Evolutionary conservation across 163 green algal genomes (phyloP).

Genomic region (Trebouxia gelatinosa): DNA sequence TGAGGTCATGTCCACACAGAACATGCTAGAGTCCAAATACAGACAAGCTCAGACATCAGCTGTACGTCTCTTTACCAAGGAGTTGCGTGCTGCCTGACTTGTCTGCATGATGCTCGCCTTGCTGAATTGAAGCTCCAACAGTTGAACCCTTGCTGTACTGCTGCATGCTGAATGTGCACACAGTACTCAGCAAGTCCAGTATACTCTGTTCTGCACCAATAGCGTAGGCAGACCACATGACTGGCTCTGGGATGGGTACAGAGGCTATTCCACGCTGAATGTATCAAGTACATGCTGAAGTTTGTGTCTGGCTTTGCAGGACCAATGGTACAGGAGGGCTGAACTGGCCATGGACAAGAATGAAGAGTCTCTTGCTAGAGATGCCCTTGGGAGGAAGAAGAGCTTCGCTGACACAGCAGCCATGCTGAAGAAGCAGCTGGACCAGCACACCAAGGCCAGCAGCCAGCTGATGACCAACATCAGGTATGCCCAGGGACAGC

Average conservation of each 20-base stretch:
- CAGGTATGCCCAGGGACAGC: no score
- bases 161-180: not conserved
- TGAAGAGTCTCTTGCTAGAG: conserved; percentile 93
- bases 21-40: conserved; percentile 96
- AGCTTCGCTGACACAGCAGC: conserved; percentile 25
- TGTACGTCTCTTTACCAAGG: conserved; percentile 39
- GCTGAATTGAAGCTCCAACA: not conserved
- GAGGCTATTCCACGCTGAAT: not conserved
- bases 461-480: conserved; percentile 93
- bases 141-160: not conserved
- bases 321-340: conserved; percentile 87
- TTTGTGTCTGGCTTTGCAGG: conserved; percentile 28
- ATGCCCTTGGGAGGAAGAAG: conserved; percentile 92
- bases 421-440: conserved; percentile 80
- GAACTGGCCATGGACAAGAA: conserved; percentile 94
- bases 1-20: conserved; percentile 95
- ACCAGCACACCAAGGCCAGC: conserved; percentile 79
- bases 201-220: no score
- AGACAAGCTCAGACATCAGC: conserved; percentile 76
- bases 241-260: no score
- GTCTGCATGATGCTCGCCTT: not conserved
- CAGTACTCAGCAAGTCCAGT: no score
- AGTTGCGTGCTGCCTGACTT: conserved; percentile 1
- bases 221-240: no score
- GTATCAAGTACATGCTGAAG: not conserved